Conservation (phyloP, 192 early-diverging fungal genomes). For the Kickxella alabastrina region DNA sequence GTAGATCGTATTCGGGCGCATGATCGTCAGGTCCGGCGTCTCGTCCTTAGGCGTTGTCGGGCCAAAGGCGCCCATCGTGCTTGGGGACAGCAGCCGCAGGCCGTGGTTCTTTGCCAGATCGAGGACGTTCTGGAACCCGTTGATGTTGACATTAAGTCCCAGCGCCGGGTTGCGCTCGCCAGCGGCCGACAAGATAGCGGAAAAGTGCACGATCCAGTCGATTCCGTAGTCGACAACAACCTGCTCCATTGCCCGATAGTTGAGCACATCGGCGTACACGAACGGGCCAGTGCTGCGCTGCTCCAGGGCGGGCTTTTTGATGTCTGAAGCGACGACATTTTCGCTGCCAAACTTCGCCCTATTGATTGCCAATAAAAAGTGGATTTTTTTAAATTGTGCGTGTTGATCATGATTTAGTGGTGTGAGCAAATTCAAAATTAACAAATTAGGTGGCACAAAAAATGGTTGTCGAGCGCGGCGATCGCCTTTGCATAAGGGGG, state of each 20-base stretch:
- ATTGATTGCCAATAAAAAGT: constrained; percentile 10
- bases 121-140: constrained; percentile 64
- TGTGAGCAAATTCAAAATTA: too few species aligned
- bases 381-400: constrained; percentile 20
- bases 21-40: constrained; percentile 62
- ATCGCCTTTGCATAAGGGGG: too few species aligned
- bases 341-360: constrained; percentile 57
- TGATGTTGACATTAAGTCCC: constrained; percentile 61
- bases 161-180: constrained; percentile 60
- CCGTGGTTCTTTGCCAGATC: constrained; percentile 58
- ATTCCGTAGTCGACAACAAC: constrained; percentile 62
- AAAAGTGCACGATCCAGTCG: constrained; percentile 66
- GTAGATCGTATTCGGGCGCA: constrained; percentile 67
- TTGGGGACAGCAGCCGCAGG: constrained; percentile 58
- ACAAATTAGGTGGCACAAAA: too few species aligned
- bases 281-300: constrained; percentile 56
- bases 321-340: constrained; percentile 63
- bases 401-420: too few species aligned
- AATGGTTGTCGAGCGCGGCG: too few species aligned
- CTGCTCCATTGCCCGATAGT: constrained; percentile 59
- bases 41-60: constrained; percentile 59
- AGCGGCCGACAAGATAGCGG: constrained; percentile 63
- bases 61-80: constrained; percentile 68
- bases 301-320: constrained; percentile 57
- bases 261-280: constrained; percentile 64